Conservation (phyloP, 768 basidiomycete species). For the Serendipita vermifera region DNA sequence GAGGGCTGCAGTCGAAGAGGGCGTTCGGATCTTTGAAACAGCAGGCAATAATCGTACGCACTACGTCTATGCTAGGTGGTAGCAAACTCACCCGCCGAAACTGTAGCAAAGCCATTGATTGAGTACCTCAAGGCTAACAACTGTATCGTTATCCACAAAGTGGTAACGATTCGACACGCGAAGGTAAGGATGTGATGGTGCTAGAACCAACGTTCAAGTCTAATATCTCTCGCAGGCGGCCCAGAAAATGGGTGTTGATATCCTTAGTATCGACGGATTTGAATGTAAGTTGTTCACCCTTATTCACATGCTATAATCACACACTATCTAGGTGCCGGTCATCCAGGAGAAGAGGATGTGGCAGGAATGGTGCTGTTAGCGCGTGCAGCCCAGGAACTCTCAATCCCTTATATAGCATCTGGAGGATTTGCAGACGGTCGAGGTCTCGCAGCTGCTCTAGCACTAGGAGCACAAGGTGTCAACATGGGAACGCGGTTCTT, state of each 20-base stretch:
- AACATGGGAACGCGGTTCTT: slow-evolving; percentile 87
- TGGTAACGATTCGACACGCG: slow-evolving; percentile 75
- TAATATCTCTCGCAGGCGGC: slow-evolving; percentile 33
- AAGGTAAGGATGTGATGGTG: slow-evolving; percentile 34
- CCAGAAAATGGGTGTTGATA: slow-evolving; percentile 67
- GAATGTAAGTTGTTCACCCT: slow-evolving; percentile 45
- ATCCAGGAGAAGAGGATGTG: slow-evolving; percentile 91
- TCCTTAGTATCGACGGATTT: slow-evolving; percentile 81
- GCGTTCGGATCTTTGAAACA: slow-evolving; percentile 81
- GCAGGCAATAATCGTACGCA: slow-evolving; percentile 78
- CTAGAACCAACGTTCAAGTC: background rate
- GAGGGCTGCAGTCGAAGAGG: slow-evolving; percentile 66
- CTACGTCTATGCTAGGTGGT: slow-evolving; percentile 7
- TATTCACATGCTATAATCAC: slow-evolving; percentile 14
- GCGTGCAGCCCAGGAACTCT: slow-evolving; percentile 70
- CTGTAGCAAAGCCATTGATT: slow-evolving; percentile 24
- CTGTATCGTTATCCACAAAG: slow-evolving; percentile 66
- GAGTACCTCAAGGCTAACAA: slow-evolving; percentile 26
- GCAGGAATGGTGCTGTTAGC: slow-evolving; percentile 78
- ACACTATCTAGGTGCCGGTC: slow-evolving; percentile 58
- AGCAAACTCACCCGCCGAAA: background rate
- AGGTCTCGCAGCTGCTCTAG: slow-evolving; percentile 68
- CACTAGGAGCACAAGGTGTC: slow-evolving; percentile 60
- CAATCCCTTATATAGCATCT: slow-evolving; percentile 76
- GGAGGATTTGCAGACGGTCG: slow-evolving; percentile 83